Evolutionary conservation across 139 green algal species (phyloP).

Genomic region (Monoraphidium neglectum): DNA sequence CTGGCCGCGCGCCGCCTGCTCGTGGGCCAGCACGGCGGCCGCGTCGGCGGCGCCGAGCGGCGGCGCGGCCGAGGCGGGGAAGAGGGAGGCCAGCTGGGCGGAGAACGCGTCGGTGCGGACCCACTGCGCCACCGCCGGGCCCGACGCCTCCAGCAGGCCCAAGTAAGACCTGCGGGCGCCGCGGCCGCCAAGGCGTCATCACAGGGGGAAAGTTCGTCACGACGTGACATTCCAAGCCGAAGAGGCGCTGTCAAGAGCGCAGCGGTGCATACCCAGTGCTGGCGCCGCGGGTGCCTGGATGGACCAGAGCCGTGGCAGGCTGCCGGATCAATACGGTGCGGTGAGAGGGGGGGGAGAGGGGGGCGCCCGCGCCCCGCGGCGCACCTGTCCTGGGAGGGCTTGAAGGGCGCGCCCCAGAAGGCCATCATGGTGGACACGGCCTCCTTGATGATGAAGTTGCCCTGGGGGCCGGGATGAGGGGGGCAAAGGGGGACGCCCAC

Average conservation of each 20-base stretch:
- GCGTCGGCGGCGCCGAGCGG: constrained; percentile 5
- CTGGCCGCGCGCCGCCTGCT: constrained; percentile 5
- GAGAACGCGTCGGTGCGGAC: constrained; percentile 55
- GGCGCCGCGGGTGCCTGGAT: no score
- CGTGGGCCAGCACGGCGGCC: not conserved
- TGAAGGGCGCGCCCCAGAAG: constrained; percentile 76
- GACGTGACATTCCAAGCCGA: no score
- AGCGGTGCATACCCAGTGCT: no score
- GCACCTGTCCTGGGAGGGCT: constrained; percentile 9
- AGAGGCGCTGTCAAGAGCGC: no score
- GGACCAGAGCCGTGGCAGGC: no score
- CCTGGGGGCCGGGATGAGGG: constrained; percentile 53
- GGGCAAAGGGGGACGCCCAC: not conserved
- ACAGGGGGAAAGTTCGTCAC: no score
- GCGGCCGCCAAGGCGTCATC: no score
- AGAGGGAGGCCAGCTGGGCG: constrained; percentile 65
- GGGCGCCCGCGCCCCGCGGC: not conserved
- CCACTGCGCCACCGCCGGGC: constrained; percentile 62
- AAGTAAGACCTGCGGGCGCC: constrained; percentile 3
- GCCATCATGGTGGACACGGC: constrained; percentile 72
- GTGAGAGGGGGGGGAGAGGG: no score
- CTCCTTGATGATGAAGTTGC: constrained; percentile 90
- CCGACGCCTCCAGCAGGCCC: constrained; percentile 57
- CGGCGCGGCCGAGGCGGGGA: constrained; percentile 40
- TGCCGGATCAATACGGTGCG: no score